Evolutionary conservation across 208 protist species (phyloP), one percentile per base, ranked within the genome.

Genomic region (Acanthamoeba castellanii): DNA sequence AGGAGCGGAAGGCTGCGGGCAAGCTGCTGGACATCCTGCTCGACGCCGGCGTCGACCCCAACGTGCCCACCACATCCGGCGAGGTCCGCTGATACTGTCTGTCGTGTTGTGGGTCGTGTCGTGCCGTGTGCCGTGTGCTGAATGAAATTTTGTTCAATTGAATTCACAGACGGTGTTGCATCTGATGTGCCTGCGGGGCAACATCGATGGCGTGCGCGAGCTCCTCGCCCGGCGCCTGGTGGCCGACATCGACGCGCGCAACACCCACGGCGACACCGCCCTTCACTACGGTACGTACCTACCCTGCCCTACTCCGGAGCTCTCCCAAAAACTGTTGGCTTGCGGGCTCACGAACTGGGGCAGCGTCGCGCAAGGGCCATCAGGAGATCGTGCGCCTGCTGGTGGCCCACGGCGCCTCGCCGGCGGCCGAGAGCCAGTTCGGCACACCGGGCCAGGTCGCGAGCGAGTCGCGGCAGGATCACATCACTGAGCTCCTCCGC

Each of bases 301-400:
- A 42, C n/a, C 37, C 37, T 42, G 37, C 37, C n/a, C n/a, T n/a
- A n/a, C n/a, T n/a, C n/a, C n/a, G n/a, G n/a, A n/a, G n/a, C n/a
- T n/a, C n/a, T n/a, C n/a, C n/a, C n/a, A n/a, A 42, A 42, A 3
- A 42, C 37, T n/a, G n/a, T n/a, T n/a, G n/a, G n/a, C n/a, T n/a
- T 42, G 37, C 37, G 37, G 37, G 37, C 37, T 42, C 37, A 42
- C 37, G 37, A 42, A 42, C 37, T 37, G 1, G 0, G 16, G 1
- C 70, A 78, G 70, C 70, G 32, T 78, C 70, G 70, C 70, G 70
- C 20, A 78, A 78, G 32, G 70, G 70, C 13, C n/a, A 78, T 42
- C 25, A 27, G 5, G 30, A 78, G 5, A 42, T 78, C 2, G 70
- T 78, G n/a, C 20, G n/a, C n/a, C 70, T 78, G 20, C 70, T 78